Percentiles rank a stretch among this genome's conserved stretches.
Conservation (phyloP, 2,329 filamentous ascomycete species). For the Phialemoniopsis sp. region DNA sequence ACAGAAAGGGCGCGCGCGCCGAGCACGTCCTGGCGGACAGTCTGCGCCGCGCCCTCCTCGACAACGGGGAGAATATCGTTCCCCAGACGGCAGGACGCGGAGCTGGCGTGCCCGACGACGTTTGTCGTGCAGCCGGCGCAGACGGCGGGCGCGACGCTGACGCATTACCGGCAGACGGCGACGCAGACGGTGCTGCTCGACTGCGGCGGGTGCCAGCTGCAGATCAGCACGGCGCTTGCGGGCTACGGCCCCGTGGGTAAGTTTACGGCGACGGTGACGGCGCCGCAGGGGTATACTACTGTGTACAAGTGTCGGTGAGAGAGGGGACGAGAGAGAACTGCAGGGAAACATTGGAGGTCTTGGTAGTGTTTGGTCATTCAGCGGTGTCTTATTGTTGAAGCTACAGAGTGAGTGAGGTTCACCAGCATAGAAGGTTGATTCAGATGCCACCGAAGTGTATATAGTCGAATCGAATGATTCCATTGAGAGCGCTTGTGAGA, state of each 20-base stretch:
- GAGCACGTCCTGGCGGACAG: neutral
- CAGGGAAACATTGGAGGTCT: no score
- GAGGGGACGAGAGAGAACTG: no score
- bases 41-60: neutral
- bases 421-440: no score
- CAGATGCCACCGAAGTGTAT: no score
- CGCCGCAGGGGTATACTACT: constrained; percentile 12
- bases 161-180: constrained; percentile 10
- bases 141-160: constrained; percentile 14
- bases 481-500: no score
- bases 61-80: no score
- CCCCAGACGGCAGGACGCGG: no score
- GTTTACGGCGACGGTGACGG: constrained; percentile 15
- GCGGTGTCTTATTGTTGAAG: no score
- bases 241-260: constrained; percentile 14
- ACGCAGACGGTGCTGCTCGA: constrained; percentile 12
- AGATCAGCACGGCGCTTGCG: constrained; percentile 14
- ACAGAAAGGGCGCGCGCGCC: neutral
- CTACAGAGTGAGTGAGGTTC: no score
- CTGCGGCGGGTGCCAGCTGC: constrained; percentile 15
- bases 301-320: constrained; percentile 14
- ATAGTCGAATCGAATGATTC: no score
- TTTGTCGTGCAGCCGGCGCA: constrained; percentile 11
- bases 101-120: constrained; percentile 17
- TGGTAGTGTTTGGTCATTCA: no score